Conservation (phyloP, 257 asterid species). For the Nicotiana tabacum region DNA sequence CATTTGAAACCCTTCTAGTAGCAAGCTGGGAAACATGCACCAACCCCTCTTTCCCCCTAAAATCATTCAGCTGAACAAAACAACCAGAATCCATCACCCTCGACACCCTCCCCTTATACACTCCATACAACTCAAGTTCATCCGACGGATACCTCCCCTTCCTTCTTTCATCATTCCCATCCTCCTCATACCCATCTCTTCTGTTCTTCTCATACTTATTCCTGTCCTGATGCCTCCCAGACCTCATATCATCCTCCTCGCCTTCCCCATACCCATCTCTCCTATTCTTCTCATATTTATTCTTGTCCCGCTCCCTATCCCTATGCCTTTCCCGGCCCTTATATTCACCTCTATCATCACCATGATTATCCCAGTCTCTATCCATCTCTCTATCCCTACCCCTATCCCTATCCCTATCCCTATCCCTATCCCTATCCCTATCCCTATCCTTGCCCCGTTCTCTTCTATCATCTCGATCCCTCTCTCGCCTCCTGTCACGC, state of each 20-base stretch:
- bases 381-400: conserved; percentile 29
- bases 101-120: conserved; percentile 84
- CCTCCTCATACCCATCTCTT: conserved; percentile 26
- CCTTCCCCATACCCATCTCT: conserved; percentile 26
- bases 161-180: too few species aligned
- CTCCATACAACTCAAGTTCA: conserved; percentile 61
- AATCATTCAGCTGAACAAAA: conserved; percentile 75
- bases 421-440: conserved; percentile 9
- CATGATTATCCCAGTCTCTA: conserved; percentile 24
- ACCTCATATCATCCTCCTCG: too few species aligned
- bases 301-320: conserved; percentile 22
- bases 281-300: conserved; percentile 1
- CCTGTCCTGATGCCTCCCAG: conserved; percentile 8
- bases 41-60: conserved; percentile 80
- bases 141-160: background rate
- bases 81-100: conserved; percentile 92
- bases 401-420: conserved; percentile 12
- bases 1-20: conserved; percentile 71
- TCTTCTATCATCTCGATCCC: conserved; percentile 20
- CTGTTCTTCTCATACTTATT: conserved; percentile 2
- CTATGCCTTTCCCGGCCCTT: background rate
- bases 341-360: background rate
- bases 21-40: conserved; percentile 91
- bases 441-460: conserved; percentile 12
- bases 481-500: conserved; percentile 18